Base-by-base conservation (phyloP, 2,329 filamentous ascomycete genomes). In the Fusarium brevicatenulatum region DNA sequence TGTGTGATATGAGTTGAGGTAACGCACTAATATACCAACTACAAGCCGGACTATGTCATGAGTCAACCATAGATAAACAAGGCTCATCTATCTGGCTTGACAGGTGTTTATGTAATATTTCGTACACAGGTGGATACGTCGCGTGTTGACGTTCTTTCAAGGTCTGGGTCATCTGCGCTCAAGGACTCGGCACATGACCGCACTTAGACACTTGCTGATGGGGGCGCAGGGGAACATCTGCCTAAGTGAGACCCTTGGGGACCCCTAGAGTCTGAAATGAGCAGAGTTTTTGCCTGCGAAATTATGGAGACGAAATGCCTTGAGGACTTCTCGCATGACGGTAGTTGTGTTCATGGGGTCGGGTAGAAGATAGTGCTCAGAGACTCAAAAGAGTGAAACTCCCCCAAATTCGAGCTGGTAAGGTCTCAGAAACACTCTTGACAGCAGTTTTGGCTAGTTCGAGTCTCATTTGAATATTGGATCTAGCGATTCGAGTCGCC, bases 221-320 rank as follows among this genome's bases (percentile, higher is more conserved):
- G 68, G 63, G 74, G 74, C 63, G 63, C 60, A 77, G 65, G 61
- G 47, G 63, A 62, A 66, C 72, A 70, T 74, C 74, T 77, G 76
- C 72, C 72, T 76, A 52, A 43, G 12, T 68, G 46, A 67, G 63
- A 69, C 57, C 55, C 49, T 66, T 28, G 21, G 25, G 25, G 42
- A 25, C 44, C 54, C 47, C 30, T 18, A 43, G 50, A 56, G 54
- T 70, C 49, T 72, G 46, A 62, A 25, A 37, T 66, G 13, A 16
- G 16, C 32, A 28, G 4, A 46, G 42, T 23, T 37, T 36, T 36
- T 44, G 34, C 55, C 30, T 46, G 21, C 18, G 4, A 13, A 56
- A 66, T 53, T 63, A 68, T 74, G 63, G 67, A 50, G 49, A 66
- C 32, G 9, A 53, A 44, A 34, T 61, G 54, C 34, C 63, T 18